These are phyloP conservation scores for Leucocoprinus leucothites DNA, from an alignment of 768 basidiomycete species.

Conservation along the genomic window DNA sequence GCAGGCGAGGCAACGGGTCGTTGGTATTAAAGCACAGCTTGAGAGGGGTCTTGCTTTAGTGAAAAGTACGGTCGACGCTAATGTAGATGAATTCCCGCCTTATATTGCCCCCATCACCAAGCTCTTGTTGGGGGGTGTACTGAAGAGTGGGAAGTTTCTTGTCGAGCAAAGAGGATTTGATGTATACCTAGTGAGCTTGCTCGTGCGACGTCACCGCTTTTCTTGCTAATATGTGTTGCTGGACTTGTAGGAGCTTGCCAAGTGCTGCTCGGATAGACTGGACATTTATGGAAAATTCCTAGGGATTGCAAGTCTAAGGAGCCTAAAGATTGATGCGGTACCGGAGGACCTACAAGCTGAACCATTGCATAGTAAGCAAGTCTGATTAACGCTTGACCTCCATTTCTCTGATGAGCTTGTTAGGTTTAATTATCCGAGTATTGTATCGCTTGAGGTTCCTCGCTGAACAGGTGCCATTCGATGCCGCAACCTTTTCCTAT, in stretches of 20 bases:
- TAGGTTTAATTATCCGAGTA: constrained; percentile 80
- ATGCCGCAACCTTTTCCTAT: constrained; percentile 84
- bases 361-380: constrained; percentile 52
- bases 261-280: constrained; percentile 72
- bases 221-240: background rate
- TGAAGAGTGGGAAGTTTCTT: constrained; percentile 58
- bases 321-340: constrained; percentile 59
- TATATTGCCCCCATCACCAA: constrained; percentile 58
- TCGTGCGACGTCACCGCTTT: too few species aligned
- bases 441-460: constrained; percentile 80
- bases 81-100: constrained; percentile 47
- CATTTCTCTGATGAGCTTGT: background rate
- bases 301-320: constrained; percentile 81
- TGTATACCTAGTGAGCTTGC: constrained; percentile 72
- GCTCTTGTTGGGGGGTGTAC: constrained; percentile 63
- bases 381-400: background rate
- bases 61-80: constrained; percentile 51
- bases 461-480: constrained; percentile 79
- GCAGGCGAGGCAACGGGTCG: constrained; percentile 59
- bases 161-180: constrained; percentile 63
- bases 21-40: constrained; percentile 48
- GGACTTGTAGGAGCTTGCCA: constrained; percentile 60
- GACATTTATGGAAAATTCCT: constrained; percentile 68
- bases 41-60: constrained; percentile 71
- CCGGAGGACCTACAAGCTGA: constrained; percentile 76